Conservation (phyloP, 306 rosid species). For the Mimosa bimucronata region DNA sequence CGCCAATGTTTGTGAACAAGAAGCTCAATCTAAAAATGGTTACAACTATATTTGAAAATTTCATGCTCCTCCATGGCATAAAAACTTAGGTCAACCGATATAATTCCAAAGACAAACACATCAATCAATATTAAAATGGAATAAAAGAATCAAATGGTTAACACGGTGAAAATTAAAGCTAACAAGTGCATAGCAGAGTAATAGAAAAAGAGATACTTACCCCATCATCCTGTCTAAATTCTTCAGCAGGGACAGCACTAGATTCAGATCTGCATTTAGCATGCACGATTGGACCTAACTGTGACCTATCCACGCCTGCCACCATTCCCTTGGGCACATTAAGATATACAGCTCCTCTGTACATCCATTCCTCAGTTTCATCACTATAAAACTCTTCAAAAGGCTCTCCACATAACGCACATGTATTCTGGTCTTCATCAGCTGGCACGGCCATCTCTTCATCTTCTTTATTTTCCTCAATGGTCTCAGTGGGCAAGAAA, state of each 20-base stretch:
- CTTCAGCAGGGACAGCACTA: slow-evolving; percentile 46
- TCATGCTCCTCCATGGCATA: not conserved
- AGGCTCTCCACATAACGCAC: slow-evolving; percentile 92
- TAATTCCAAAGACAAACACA: not conserved
- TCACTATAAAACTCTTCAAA: slow-evolving; percentile 95
- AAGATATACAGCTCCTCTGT: slow-evolving; percentile 67
- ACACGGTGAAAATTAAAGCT: not conserved
- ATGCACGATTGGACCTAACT: slow-evolving; percentile 92
- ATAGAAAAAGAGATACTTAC: slow-evolving; percentile 47
- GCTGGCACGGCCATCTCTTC: slow-evolving; percentile 97
- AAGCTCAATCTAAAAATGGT: not conserved
- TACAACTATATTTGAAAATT: not conserved
- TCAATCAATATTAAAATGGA: not conserved
- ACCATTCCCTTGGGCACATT: slow-evolving; percentile 57
- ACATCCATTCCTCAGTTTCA: slow-evolving; percentile 80
- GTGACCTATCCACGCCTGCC: slow-evolving; percentile 69
- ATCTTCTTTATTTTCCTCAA: slow-evolving; percentile 74
- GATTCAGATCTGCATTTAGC: slow-evolving; percentile 82
- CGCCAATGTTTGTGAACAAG: not conserved
- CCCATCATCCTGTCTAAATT: slow-evolving; percentile 67
- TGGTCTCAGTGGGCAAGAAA: slow-evolving; percentile 72
- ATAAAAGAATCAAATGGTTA: not conserved
- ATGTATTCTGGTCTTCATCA: slow-evolving; percentile 87
- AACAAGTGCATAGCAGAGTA: not conserved
- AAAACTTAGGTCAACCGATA: not conserved